Conservation (phyloP, 352 stramenopile species). For the Phytophthora constricta region DNA sequence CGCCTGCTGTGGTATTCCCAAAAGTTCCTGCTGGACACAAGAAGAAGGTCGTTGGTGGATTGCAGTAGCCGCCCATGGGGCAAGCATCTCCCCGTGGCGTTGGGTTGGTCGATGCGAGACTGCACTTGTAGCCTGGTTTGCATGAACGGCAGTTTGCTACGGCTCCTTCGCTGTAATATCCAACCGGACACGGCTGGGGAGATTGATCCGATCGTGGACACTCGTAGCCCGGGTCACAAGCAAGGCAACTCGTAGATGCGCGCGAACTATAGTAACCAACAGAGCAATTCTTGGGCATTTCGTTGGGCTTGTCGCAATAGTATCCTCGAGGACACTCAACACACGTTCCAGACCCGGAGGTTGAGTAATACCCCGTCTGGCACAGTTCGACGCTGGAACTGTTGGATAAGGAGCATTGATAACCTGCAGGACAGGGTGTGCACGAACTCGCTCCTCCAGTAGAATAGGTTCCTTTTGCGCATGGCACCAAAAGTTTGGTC, state of each 20-base stretch:
- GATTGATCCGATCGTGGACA: conserved; percentile 76
- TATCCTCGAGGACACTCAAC: conserved; percentile 83
- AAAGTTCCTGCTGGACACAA: conserved; percentile 88
- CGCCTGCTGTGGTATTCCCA: conserved; percentile 80
- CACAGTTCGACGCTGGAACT: conserved; percentile 65
- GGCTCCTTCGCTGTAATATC: conserved; percentile 86
- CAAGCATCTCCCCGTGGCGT: conserved; percentile 88
- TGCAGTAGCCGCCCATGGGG: conserved; percentile 90
- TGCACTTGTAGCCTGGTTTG: conserved; percentile 79
- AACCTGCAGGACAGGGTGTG: conserved; percentile 80
- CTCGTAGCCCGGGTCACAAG: conserved; percentile 85
- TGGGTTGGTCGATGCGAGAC: conserved; percentile 75
- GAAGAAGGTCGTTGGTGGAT: conserved; percentile 84
- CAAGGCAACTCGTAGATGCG: conserved; percentile 66
- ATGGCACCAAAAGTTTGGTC: conserved; percentile 52
- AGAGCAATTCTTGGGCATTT: conserved; percentile 74
- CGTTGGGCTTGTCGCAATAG: conserved; percentile 71
- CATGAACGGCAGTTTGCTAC: conserved; percentile 73
- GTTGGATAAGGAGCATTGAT: conserved; percentile 70
- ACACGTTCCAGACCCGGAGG: conserved; percentile 59
- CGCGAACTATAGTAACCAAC: conserved; percentile 84
- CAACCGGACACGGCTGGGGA: conserved; percentile 84
- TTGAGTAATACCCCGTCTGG: conserved; percentile 74
- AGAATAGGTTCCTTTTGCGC: conserved; percentile 64
- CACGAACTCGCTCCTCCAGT: conserved; percentile 56